A percentile compares a stretch with the other conserved stretches of the same genome.
Evolutionary conservation across 495 filamentous ascomycete genomes (phyloP).

Genomic region (Tuber magnatum): DNA sequence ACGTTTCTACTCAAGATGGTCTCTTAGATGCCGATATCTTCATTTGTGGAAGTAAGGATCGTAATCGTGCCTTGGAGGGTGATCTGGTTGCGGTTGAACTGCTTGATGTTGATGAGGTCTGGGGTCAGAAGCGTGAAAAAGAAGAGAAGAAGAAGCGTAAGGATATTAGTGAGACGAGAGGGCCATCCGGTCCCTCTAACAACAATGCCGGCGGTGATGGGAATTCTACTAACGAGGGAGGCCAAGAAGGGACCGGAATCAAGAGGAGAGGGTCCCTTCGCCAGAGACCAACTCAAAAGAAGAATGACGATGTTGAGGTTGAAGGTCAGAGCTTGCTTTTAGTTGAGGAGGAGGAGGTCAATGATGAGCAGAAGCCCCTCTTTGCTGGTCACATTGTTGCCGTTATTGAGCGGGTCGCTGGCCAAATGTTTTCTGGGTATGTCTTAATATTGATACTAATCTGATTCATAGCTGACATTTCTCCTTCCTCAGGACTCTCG

Average conservation of each 20-base stretch:
- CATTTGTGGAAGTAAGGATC: constrained; percentile 97
- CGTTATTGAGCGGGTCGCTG: constrained; percentile 91
- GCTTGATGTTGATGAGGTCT: constrained; percentile 96
- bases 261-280: constrained; percentile 87
- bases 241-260: constrained; percentile 57
- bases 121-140: constrained; percentile 96
- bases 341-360: constrained; percentile 97
- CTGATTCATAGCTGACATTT: constrained; percentile 18
- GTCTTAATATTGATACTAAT: constrained; percentile 15
- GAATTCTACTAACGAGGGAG: constrained; percentile 55
- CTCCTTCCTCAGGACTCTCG: constrained; percentile 58
- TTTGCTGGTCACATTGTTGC: constrained; percentile 97
- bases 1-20: constrained; percentile 83
- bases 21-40: constrained; percentile 94
- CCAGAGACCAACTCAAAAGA: constrained; percentile 97
- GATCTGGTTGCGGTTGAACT: constrained; percentile 94
- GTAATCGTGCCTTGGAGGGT: constrained; percentile 91
- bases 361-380: constrained; percentile 92
- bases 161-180: constrained; percentile 87
- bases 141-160: constrained; percentile 99
- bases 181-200: constrained; percentile 60
- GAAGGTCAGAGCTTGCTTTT: constrained; percentile 94
- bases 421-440: constrained; percentile 95
- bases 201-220: constrained; percentile 61
- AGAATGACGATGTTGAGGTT: constrained; percentile 98